phyloP scores from a whole-genome alignment of 2,329 filamentous ascomycete species.

The Botrytis sinoallii region DNA sequence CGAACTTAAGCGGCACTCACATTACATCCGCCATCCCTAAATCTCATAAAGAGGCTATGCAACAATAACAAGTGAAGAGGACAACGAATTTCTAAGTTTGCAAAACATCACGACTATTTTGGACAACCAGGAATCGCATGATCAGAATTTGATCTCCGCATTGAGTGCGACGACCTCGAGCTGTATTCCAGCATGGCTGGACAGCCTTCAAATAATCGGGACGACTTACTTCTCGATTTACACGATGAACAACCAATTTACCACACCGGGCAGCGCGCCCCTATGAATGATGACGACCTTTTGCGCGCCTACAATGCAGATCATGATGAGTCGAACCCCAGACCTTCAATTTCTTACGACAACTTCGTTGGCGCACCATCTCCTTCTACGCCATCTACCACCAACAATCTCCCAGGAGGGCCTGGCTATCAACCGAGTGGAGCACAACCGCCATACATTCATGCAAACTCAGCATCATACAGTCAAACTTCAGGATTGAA shows the following conservation, averaged over 20 bases:
- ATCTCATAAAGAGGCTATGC: slow-evolving; percentile 26
- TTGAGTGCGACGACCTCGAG: slow-evolving; percentile 31
- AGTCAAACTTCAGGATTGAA: slow-evolving; percentile 78
- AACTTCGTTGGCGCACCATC: slow-evolving; percentile 77
- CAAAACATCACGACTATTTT: not conserved
- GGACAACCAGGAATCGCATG: slow-evolving; percentile 23
- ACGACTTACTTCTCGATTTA: slow-evolving; percentile 70
- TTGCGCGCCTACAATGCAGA: slow-evolving; percentile 63
- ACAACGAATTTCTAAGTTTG: not conserved
- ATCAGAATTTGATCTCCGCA: slow-evolving; percentile 24
- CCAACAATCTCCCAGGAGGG: slow-evolving; percentile 39
- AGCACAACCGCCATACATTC: slow-evolving; percentile 30
- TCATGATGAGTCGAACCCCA: slow-evolving; percentile 61
- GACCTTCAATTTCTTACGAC: slow-evolving; percentile 90
- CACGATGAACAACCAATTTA: slow-evolving; percentile 71
- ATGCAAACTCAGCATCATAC: slow-evolving; percentile 27
- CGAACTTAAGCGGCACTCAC: not conserved
- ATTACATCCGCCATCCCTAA: slow-evolving; percentile 7
- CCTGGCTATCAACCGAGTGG: slow-evolving; percentile 31
- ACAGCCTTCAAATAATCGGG: slow-evolving; percentile 46
- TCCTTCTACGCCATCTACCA: slow-evolving; percentile 47
- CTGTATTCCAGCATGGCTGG: slow-evolving; percentile 55
- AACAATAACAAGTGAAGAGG: slow-evolving; percentile 4
- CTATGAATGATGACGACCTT: slow-evolving; percentile 78
- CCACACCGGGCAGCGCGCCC: slow-evolving; percentile 70